Evolutionary conservation across 345 rosid genomes (phyloP), one percentile per base, ranked within the genome.

Genomic region (Bruguiera gymnorhiza): DNA sequence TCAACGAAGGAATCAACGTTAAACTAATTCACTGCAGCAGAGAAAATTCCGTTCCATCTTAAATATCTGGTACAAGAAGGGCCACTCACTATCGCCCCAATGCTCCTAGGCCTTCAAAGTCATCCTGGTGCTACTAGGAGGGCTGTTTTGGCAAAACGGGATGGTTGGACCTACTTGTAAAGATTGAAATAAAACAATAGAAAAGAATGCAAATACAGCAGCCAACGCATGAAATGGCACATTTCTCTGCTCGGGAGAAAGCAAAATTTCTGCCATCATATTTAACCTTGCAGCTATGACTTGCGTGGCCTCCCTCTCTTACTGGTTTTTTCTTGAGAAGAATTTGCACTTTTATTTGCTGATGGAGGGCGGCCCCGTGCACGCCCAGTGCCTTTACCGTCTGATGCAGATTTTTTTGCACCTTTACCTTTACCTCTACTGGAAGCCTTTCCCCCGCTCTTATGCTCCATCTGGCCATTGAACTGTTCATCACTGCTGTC

Each of bases 291-390:
- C 9, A 53, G 63, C 75, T 57, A 91, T 3, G 86, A 68, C 86
- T 85, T 89, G 2, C 92, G 86, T 10, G 94, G 92, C 71, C 97
- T 83, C 68, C 98, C 97, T 78, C 92, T 83, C 80, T 74, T 89
- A 19, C 92, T 89, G 3, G 81, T 36, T 77, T 83, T 88, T 4
- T 23, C 86, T 61, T 62, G 76, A 6, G 85, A 54, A 70, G 91
- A 24, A 60, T 32, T 73, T 9, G 78, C 53, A 34, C 73, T 75
- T 62, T 82, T 85, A 61, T 68, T 76, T 6, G 86, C 73, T 2
- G 80, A 32, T n/a, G 83, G 21, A 3, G 76, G 39, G 30, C 76
- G 79, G 52, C 86, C 86, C 9, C 87, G 72, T 20, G 86, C 88
- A 1, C 74, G 79, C 31, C 86, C 87, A 2, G 76, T 53, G 7